phyloP scores from a whole-genome alignment of 2,329 filamentous ascomycete genomes.

The Arthrinium phaeospermum region DNA sequence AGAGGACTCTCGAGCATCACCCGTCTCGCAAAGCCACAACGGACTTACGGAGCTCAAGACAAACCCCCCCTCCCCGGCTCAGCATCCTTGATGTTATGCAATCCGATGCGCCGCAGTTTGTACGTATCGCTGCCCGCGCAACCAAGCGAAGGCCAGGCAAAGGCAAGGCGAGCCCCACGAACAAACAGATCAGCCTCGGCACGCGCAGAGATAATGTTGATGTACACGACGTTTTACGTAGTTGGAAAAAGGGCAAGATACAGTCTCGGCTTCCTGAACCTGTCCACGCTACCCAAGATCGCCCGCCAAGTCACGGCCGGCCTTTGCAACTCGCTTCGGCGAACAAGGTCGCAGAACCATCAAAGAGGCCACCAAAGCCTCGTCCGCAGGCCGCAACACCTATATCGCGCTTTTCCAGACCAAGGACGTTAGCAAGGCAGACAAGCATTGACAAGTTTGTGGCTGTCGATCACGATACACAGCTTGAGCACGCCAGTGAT shows the following conservation, averaged over 20 bases:
- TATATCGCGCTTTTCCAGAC: constrained; percentile 34
- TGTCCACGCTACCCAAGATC: constrained; percentile 30
- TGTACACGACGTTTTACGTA: constrained; percentile 55
- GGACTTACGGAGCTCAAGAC: constrained; percentile 22
- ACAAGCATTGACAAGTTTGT: constrained; percentile 38
- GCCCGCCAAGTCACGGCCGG: neutral
- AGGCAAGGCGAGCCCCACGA: constrained; percentile 60
- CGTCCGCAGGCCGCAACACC: constrained; percentile 14
- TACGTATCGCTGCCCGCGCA: constrained; percentile 66
- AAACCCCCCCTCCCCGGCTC: constrained; percentile 49
- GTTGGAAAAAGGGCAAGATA: constrained; percentile 63
- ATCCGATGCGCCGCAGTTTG: constrained; percentile 58
- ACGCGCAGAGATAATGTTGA: constrained; percentile 66
- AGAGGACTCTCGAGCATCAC: constrained; percentile 17
- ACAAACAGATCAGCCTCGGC: constrained; percentile 65
- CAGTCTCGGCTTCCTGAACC: constrained; percentile 46
- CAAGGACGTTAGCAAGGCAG: constrained; percentile 37
- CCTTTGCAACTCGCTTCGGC: constrained; percentile 35
- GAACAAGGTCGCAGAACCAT: constrained; percentile 25
- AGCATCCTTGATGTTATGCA: constrained; percentile 67
- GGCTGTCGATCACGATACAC: constrained; percentile 29
- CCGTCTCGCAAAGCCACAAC: constrained; percentile 20
- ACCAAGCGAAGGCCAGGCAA: constrained; percentile 52
- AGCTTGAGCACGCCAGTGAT: constrained; percentile 11
- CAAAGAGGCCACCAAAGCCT: constrained; percentile 23